phyloP scores from a whole-genome alignment of 768 basidiomycete genomes.

The Lactarius trivialis region DNA sequence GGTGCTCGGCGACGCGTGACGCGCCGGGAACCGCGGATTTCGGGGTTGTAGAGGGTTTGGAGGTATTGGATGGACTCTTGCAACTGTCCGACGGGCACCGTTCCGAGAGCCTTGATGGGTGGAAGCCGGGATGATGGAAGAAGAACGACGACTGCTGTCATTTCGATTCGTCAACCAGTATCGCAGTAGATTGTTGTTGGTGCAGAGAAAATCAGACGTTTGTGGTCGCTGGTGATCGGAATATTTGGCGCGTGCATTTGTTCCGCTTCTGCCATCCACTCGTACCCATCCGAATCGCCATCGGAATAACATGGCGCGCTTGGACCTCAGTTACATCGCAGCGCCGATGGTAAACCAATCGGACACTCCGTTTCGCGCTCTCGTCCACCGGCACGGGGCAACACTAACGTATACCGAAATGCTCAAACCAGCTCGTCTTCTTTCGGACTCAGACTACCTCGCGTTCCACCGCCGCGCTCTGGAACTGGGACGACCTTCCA shows the following conservation, averaged over 20 bases:
- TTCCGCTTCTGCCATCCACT: not conserved
- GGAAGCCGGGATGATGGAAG: conserved; percentile 11
- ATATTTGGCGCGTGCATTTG: not conserved
- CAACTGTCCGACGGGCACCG: conserved; percentile 26
- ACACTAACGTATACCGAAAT: conserved; percentile 74
- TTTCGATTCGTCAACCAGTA: not conserved
- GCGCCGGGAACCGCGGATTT: conserved; percentile 53
- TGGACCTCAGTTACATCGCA: conserved; percentile 38
- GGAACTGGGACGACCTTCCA: conserved; percentile 26
- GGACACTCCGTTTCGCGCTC: conserved; percentile 64
- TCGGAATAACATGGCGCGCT: not conserved
- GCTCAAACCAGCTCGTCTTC: conserved; percentile 55
- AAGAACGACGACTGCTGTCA: not conserved
- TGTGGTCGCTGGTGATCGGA: too few relatives aligned
- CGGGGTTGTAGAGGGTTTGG: conserved; percentile 50
- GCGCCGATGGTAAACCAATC: conserved; percentile 81
- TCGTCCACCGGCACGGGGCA: conserved; percentile 55
- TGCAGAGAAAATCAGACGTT: not conserved
- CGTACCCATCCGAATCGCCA: too few relatives aligned
- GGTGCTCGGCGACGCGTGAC: conserved; percentile 1
- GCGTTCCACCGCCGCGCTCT: conserved; percentile 59
- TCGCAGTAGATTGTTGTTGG: not conserved
- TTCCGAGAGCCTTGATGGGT: conserved; percentile 8
- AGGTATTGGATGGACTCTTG: conserved; percentile 45
- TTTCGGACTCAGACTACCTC: conserved; percentile 59